These are phyloP conservation scores for Phaseolus lunatus DNA, from an alignment of 306 rosid species.

Conservation along the genomic window DNA sequence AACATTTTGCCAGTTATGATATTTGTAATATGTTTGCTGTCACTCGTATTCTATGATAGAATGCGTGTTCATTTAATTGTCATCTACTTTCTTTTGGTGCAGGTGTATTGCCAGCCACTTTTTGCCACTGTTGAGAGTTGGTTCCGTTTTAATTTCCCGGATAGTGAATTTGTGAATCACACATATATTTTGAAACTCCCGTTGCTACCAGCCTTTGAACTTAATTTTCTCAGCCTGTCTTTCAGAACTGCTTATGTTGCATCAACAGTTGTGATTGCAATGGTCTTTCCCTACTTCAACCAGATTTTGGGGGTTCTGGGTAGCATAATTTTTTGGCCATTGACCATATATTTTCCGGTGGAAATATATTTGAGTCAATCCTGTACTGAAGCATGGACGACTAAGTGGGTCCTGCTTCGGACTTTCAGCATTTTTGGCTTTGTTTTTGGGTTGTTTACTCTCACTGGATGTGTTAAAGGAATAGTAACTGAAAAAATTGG, in stretches of 20 bases:
- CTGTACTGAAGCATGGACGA: conserved; percentile 54
- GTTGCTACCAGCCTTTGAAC: conserved; percentile 50
- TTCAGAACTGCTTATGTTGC: conserved; percentile 66
- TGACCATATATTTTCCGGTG: conserved; percentile 71
- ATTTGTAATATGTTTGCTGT: conserved; percentile 15
- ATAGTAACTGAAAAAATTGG: conserved; percentile 53
- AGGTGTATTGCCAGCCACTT: conserved; percentile 74
- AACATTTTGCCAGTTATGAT: background rate
- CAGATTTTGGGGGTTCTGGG: conserved; percentile 72
- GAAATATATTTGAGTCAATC: conserved; percentile 60
- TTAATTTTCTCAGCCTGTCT: conserved; percentile 60
- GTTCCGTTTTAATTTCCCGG: conserved; percentile 49
- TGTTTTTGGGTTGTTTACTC: conserved; percentile 54
- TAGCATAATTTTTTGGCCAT: conserved; percentile 70
- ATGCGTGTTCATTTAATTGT: conserved; percentile 23
- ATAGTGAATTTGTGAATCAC: conserved; percentile 56
- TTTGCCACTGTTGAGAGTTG: conserved; percentile 66
- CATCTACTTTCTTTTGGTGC: conserved; percentile 44
- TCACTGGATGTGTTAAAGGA: conserved; percentile 65
- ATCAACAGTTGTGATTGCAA: conserved; percentile 58
- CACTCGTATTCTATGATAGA: background rate
- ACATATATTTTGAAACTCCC: conserved; percentile 51
- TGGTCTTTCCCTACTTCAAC: conserved; percentile 77
- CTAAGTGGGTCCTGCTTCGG: conserved; percentile 63
- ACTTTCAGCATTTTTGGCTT: conserved; percentile 53